phyloP scores from a whole-genome alignment of 202 grass and related monocot genomes.

The Panicum hallii region DNA sequence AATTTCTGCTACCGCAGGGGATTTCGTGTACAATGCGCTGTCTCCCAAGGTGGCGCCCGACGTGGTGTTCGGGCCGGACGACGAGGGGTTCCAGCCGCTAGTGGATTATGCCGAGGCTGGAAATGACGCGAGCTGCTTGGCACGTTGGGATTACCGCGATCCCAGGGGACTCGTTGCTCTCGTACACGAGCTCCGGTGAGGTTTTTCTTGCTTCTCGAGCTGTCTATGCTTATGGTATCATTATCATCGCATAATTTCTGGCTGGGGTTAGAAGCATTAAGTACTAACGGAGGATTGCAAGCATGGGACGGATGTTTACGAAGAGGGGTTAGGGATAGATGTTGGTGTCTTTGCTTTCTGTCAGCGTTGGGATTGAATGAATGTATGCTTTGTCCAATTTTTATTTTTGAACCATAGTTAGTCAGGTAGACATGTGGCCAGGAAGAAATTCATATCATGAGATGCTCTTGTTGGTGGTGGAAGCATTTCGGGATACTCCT shows the following conservation, averaged over 20 bases:
- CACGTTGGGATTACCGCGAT: constrained; percentile 65
- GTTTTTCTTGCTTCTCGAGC: background rate
- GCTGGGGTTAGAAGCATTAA: too few species aligned
- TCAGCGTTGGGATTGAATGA: background rate
- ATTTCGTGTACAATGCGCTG: constrained; percentile 82
- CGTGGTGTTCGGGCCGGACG: constrained; percentile 72
- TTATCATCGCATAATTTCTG: constrained; percentile 3
- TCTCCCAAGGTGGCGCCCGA: constrained; percentile 73
- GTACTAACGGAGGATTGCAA: background rate
- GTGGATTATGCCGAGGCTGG: constrained; percentile 41
- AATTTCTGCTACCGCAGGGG: constrained; percentile 58
- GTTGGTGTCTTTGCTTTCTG: background rate
- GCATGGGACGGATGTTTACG: background rate
- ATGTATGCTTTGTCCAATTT: background rate
- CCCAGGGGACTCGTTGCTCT: constrained; percentile 59
- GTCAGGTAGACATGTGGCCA: background rate
- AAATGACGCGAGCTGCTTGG: constrained; percentile 65
- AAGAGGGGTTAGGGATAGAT: background rate
- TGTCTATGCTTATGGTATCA: background rate
- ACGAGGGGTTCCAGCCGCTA: constrained; percentile 75
- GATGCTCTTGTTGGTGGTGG: background rate
- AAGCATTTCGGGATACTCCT: background rate
- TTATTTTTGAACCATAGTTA: background rate
- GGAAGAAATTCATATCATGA: constrained; percentile 12
- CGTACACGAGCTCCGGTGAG: constrained; percentile 79